phyloP scores from a whole-genome alignment of 768 basidiomycete genomes.

The Basidioascus undulatus region DNA sequence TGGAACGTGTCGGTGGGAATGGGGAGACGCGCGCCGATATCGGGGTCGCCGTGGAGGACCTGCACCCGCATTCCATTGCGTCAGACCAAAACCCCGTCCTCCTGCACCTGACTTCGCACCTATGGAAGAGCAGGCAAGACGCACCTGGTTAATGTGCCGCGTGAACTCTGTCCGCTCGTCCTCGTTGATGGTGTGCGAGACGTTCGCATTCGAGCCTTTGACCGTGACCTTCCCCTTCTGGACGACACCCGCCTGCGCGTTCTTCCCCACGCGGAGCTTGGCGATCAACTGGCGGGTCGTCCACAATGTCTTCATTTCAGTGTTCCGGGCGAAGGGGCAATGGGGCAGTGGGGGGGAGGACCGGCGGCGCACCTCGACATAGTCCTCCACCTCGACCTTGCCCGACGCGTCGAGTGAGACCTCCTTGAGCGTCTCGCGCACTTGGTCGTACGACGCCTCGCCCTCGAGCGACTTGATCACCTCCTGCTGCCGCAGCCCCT shows the following conservation, averaged over 20 bases:
- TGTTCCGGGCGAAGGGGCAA: not conserved
- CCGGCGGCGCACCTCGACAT: slow-evolving; percentile 54
- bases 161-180: slow-evolving; percentile 89
- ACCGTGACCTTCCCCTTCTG: slow-evolving; percentile 65
- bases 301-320: not conserved
- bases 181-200: slow-evolving; percentile 91
- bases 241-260: slow-evolving; percentile 25
- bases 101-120: not conserved
- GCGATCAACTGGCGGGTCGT: slow-evolving; percentile 37
- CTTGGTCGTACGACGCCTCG: slow-evolving; percentile 65
- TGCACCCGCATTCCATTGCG: no score
- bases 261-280: slow-evolving; percentile 30
- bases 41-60: slow-evolving; percentile 78
- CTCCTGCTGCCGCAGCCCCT: slow-evolving; percentile 15
- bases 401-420: slow-evolving; percentile 67
- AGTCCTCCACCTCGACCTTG: slow-evolving; percentile 89
- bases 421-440: slow-evolving; percentile 51
- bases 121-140: no score
- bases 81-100: not conserved
- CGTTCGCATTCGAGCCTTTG: slow-evolving; percentile 80
- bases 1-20: slow-evolving; percentile 96
- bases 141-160: slow-evolving; percentile 85
- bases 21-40: slow-evolving; percentile 56
- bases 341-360: not conserved
- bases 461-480: slow-evolving; percentile 21